Conservation (phyloP, 106 monocot species). For the Apostasia ramifera region DNA sequence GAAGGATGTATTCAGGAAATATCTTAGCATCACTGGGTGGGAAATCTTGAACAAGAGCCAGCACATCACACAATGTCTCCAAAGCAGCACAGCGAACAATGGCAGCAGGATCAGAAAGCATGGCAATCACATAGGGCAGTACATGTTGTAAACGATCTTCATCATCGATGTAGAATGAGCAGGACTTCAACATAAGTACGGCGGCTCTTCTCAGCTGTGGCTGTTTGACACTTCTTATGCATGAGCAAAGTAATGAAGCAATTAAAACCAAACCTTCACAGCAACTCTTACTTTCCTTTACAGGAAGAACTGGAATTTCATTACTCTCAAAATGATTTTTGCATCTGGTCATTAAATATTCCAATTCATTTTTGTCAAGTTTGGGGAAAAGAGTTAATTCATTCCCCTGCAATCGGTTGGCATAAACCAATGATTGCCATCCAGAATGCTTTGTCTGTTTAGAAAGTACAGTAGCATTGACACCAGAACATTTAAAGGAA, state of each 20-base stretch:
- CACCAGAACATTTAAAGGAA: slow-evolving; percentile 1
- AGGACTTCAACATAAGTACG: slow-evolving; percentile 56
- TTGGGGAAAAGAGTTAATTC: slow-evolving; percentile 36
- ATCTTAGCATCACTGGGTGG: slow-evolving; percentile 97
- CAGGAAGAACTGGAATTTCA: slow-evolving; percentile 32
- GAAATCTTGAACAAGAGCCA: slow-evolving; percentile 73
- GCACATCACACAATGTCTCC: slow-evolving; percentile 83
- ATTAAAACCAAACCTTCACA: slow-evolving; percentile 94
- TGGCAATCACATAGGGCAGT: slow-evolving; percentile 84
- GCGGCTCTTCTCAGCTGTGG: slow-evolving; percentile 80
- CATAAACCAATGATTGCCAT: slow-evolving; percentile 25
- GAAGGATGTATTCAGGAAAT: slow-evolving; percentile 96
- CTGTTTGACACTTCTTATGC: slow-evolving; percentile 84
- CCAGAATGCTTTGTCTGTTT: slow-evolving; percentile 14
- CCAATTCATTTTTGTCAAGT: slow-evolving; percentile 60
- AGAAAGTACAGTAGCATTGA: slow-evolving; percentile 6
- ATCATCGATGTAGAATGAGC: slow-evolving; percentile 85
- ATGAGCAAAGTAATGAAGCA: slow-evolving; percentile 84
- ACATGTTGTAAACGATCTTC: slow-evolving; percentile 93
- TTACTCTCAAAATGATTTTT: slow-evolving; percentile 53
- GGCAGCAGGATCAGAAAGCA: slow-evolving; percentile 90
- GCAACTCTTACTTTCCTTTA: slow-evolving; percentile 22
- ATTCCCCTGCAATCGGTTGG: slow-evolving; percentile 33
- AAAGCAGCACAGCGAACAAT: slow-evolving; percentile 95
- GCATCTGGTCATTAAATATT: slow-evolving; percentile 45